Percentiles rank a stretch among this genome's conserved stretches.
phyloP scores from a whole-genome alignment of 805 yeast genomes.

The Wickerhamiella spandovensis region DNA sequence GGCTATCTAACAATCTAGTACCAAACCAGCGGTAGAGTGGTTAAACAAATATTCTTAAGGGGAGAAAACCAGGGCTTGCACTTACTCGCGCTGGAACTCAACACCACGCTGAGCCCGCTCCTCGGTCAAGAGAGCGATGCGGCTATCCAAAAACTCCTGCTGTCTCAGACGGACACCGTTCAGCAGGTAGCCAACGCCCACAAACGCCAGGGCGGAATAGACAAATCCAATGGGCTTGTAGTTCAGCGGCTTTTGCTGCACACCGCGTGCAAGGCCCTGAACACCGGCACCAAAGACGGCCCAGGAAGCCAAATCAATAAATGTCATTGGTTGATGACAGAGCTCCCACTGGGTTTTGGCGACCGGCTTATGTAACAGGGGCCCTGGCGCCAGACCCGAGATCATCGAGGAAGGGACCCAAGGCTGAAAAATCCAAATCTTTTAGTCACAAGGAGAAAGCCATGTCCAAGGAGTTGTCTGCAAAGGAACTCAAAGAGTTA shows the following conservation, averaged over 20 bases:
- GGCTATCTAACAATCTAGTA: no score
- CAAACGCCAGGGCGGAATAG: slow-evolving; percentile 22
- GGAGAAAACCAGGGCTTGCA: no score
- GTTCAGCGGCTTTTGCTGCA: slow-evolving; percentile 24
- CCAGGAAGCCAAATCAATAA: slow-evolving; percentile 18
- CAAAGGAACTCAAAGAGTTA: slow-evolving; percentile 75
- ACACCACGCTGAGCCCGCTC: slow-evolving; percentile 22
- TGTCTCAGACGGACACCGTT: slow-evolving; percentile 21
- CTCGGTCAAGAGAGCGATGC: slow-evolving; percentile 17
- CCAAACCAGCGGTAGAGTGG: no score
- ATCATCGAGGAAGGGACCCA: no score
- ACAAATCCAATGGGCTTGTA: slow-evolving; percentile 24
- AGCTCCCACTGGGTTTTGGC: not conserved
- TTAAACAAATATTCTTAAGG: no score
- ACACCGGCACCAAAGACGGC: slow-evolving; percentile 17
- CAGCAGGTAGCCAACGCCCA: slow-evolving; percentile 22
- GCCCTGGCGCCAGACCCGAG: no score
- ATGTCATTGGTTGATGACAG: slow-evolving; percentile 8
- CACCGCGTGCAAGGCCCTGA: slow-evolving; percentile 24
- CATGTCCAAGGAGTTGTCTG: slow-evolving; percentile 30
- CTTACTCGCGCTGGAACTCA: slow-evolving; percentile 14
- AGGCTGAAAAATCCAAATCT: not conserved
- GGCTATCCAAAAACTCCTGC: slow-evolving; percentile 19
- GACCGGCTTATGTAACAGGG: no score
- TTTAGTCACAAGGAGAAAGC: no score